These are phyloP conservation scores for Cicer cuneatum DNA, from an alignment of 306 rosid genomes.

Conservation along the genomic window DNA sequence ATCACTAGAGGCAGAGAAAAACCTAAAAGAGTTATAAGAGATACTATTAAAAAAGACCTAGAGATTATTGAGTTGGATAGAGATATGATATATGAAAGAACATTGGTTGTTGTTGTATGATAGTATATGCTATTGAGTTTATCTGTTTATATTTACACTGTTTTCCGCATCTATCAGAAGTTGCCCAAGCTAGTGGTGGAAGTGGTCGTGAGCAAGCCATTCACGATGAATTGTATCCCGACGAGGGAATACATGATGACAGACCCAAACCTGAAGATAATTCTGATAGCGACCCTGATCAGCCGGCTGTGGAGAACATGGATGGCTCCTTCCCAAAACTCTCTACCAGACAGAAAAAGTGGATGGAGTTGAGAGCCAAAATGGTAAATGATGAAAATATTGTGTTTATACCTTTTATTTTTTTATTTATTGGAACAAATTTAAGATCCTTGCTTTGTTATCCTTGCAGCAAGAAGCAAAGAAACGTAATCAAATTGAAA, in stretches of 20 bases:
- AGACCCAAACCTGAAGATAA: conserved; percentile 54
- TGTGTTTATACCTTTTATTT: not conserved
- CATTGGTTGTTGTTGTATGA: too few species aligned
- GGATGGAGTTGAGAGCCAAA: conserved; percentile 85
- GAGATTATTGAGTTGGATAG: too few species aligned
- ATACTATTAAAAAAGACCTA: too few species aligned
- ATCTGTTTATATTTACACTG: not conserved
- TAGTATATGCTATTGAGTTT: conserved; percentile 3
- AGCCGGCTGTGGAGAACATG: conserved; percentile 46
- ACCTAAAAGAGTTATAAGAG: too few species aligned
- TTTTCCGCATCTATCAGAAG: conserved; percentile 49
- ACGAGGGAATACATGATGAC: conserved; percentile 60
- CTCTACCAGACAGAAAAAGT: conserved; percentile 78
- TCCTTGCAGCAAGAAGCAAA: conserved; percentile 77
- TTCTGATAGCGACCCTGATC: conserved; percentile 63
- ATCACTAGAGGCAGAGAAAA: too few species aligned
- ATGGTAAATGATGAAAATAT: conserved; percentile 58
- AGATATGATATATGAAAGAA: too few species aligned
- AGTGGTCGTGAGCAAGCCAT: conserved; percentile 46
- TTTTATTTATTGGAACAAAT: conserved; percentile 15
- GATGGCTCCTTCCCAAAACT: conserved; percentile 53
- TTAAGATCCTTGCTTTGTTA: conserved; percentile 21
- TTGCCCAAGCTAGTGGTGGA: conserved; percentile 53
- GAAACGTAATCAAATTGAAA: conserved; percentile 87
- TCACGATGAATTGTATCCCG: conserved; percentile 48